Evolutionary conservation across 805 yeast genomes (phyloP).

Genomic region (Deakozyma indianensis): DNA sequence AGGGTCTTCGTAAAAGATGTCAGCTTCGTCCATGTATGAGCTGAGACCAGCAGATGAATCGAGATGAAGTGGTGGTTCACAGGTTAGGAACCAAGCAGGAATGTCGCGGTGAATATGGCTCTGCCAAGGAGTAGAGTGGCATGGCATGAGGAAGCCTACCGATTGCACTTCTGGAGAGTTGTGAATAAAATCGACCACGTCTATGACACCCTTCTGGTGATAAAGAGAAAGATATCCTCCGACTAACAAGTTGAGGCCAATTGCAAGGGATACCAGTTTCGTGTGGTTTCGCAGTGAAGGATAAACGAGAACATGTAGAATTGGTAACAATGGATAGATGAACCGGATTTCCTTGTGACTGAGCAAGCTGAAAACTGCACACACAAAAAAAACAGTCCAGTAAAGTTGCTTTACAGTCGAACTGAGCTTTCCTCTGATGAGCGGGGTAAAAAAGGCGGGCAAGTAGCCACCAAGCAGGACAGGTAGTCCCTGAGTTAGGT

Average conservation of each 20-base stretch:
- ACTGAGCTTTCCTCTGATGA: background rate
- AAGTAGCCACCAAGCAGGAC: conserved; percentile 49
- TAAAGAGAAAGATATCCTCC: conserved; percentile 42
- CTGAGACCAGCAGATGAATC: conserved; percentile 20
- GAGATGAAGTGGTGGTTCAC: conserved; percentile 71
- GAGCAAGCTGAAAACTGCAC: conserved; percentile 41
- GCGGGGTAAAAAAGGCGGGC: conserved; percentile 25
- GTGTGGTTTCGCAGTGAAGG: conserved; percentile 18
- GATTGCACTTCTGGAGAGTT: conserved; percentile 27
- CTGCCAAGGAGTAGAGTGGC: conserved; percentile 97
- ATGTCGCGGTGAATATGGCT: conserved; percentile 56
- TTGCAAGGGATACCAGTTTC: conserved; percentile 9
- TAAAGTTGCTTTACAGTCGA: conserved; percentile 5
- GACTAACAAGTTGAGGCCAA: conserved; percentile 26
- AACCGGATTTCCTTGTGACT: conserved; percentile 87
- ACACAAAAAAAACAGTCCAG: background rate
- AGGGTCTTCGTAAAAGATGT: conserved; percentile 61
- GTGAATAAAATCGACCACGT: conserved; percentile 42
- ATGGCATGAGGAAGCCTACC: conserved; percentile 81
- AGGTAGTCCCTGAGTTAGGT: conserved; percentile 72
- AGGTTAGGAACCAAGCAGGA: conserved; percentile 62
- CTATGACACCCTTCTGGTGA: conserved; percentile 80
- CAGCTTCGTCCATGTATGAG: conserved; percentile 74
- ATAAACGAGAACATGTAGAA: conserved; percentile 41
- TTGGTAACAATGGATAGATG: conserved; percentile 71